These are phyloP conservation scores for Vicia villosa DNA, from an alignment of 306 rosid species.

Conservation along the genomic window DNA sequence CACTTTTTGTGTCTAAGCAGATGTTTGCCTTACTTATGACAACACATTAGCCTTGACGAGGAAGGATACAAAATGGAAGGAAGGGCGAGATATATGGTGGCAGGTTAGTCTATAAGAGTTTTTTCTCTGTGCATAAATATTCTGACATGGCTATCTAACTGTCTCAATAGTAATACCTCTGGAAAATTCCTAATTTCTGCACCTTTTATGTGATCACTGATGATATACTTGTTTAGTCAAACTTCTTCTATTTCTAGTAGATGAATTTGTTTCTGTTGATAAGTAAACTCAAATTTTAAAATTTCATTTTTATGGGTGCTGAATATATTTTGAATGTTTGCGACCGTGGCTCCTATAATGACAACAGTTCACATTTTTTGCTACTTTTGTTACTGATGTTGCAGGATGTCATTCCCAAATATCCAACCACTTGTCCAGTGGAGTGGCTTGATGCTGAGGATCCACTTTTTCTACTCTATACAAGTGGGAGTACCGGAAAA, in stretches of 20 bases:
- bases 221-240: slow-evolving; percentile 7
- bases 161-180: not conserved
- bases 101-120: slow-evolving; percentile 65
- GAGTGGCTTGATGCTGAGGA: slow-evolving; percentile 99
- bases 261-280: slow-evolving; percentile 19
- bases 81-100: slow-evolving; percentile 96
- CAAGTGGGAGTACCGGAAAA: slow-evolving; percentile 99
- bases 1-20: slow-evolving; percentile 48
- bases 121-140: not conserved
- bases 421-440: slow-evolving; percentile 82
- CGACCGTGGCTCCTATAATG: slow-evolving; percentile 23
- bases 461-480: slow-evolving; percentile 94
- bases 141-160: slow-evolving; percentile 14
- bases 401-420: slow-evolving; percentile 75
- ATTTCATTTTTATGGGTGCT: slow-evolving; percentile 21
- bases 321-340: slow-evolving; percentile 28
- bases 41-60: slow-evolving; percentile 69
- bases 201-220: slow-evolving; percentile 9
- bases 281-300: slow-evolving; percentile 22
- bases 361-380: slow-evolving; percentile 19
- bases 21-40: slow-evolving; percentile 71
- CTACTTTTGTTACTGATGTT: slow-evolving; percentile 36
- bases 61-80: slow-evolving; percentile 72
- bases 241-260: slow-evolving; percentile 21
- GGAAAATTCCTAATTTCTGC: slow-evolving; percentile 15